phyloP scores from a whole-genome alignment of 306 rosid genomes.

The Quercus rubra region DNA sequence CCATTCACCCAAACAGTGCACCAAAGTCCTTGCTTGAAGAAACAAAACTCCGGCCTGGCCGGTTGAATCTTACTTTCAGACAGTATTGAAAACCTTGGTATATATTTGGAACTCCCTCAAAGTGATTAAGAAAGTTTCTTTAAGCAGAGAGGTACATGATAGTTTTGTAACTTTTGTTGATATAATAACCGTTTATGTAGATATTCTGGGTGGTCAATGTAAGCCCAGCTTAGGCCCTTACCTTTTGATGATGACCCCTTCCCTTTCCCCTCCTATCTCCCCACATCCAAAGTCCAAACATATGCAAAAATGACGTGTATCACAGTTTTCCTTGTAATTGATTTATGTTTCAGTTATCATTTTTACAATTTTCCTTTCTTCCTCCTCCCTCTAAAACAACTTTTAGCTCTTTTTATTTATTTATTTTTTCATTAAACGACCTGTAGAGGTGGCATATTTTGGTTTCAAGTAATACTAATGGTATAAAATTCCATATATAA shows the following conservation, averaged over 20 bases:
- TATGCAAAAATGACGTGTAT: background rate
- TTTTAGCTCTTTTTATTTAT: background rate
- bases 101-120: background rate
- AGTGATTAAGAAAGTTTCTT: background rate
- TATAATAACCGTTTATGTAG: background rate
- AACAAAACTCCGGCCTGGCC: constrained; percentile 57
- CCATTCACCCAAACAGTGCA: constrained; percentile 43
- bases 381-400: background rate
- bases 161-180: background rate
- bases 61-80: constrained; percentile 79
- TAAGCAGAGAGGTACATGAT: no score
- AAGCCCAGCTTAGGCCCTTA: no score
- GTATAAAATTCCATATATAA: no score
- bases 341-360: background rate
- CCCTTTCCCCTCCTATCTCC: no score
- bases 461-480: no score
- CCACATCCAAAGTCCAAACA: no score
- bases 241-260: no score
- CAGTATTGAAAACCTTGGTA: constrained; percentile 31
- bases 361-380: background rate
- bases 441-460: no score
- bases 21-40: constrained; percentile 38
- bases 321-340: background rate
- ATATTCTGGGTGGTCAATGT: background rate
- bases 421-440: no score